A percentile compares a stretch with the other conserved stretches of the same genome.
phyloP scores from a whole-genome alignment of 2,329 filamentous ascomycete genomes.

The Metarhizium sp. region DNA sequence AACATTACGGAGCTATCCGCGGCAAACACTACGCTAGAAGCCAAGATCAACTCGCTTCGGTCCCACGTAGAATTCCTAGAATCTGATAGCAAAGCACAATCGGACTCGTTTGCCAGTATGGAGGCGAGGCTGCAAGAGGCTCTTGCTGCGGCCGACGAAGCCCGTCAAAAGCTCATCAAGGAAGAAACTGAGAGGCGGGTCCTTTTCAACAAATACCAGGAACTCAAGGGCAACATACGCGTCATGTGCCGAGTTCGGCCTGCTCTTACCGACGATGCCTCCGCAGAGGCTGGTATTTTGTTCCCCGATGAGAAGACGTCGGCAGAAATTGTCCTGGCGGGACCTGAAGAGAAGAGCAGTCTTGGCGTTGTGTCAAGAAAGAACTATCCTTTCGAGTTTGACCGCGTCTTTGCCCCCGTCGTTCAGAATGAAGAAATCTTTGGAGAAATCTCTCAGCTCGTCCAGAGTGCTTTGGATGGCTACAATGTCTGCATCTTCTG shows the following conservation, averaged over 20 bases:
- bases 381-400: constrained; percentile 80
- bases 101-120: constrained; percentile 73
- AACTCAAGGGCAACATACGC: constrained; percentile 95
- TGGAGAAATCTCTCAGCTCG: constrained; percentile 90
- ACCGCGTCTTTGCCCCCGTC: constrained; percentile 76
- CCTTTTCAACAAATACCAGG: constrained; percentile 95
- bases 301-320: constrained; percentile 80
- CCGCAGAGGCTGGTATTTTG: constrained; percentile 61
- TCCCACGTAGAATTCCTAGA: constrained; percentile 85
- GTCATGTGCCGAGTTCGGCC: constrained; percentile 96
- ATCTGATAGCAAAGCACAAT: constrained; percentile 82
- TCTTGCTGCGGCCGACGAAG: constrained; percentile 55
- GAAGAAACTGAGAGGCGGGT: constrained; percentile 87
- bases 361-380: constrained; percentile 68
- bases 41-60: constrained; percentile 63
- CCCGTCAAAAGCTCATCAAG: constrained; percentile 74
- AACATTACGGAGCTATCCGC: constrained; percentile 49
- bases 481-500: constrained; percentile 99
- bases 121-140: constrained; percentile 75
- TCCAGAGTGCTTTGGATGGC: constrained; percentile 91
- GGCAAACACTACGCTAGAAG: constrained; percentile 60
- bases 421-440: constrained; percentile 82
- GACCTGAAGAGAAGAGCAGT: constrained; percentile 75
- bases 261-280: constrained; percentile 47
- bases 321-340: constrained; percentile 76